Evolutionary conservation across 1,284 basidiomycete species (phyloP).

Genomic region (Filobasidium uniguttulatum): DNA sequence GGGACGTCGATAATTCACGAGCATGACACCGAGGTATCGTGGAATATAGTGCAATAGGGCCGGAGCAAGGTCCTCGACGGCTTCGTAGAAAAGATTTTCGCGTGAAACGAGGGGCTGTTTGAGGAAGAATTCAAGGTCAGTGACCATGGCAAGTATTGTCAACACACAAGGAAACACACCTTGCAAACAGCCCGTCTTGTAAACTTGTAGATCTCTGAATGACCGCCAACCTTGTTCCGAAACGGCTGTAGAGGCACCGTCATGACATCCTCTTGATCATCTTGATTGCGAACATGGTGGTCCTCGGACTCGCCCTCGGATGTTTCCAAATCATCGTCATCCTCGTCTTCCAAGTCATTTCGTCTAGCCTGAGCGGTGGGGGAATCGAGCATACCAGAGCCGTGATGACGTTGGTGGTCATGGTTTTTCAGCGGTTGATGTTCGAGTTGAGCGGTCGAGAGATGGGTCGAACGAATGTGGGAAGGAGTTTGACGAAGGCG

Average conservation of each 20-base stretch:
- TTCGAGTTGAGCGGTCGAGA: neutral
- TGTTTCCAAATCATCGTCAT: neutral
- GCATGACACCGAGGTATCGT: conserved; percentile 92
- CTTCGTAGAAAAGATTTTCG: conserved; percentile 96
- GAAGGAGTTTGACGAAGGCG: neutral
- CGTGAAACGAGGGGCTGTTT: conserved; percentile 92
- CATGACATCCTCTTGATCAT: conserved; percentile 40
- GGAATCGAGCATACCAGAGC: no score
- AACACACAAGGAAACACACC: conserved; percentile 42
- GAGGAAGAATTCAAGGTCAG: conserved; percentile 5
- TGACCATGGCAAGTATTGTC: neutral
- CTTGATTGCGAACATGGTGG: neutral
- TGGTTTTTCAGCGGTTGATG: no score
- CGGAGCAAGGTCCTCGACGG: conserved; percentile 83
- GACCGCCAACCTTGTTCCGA: conserved; percentile 93
- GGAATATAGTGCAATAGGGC: conserved; percentile 85
- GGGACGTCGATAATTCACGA: conserved; percentile 75
- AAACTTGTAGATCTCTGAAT: conserved; percentile 95
- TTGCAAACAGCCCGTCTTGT: conserved; percentile 97
- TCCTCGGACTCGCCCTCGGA: conserved; percentile 1
- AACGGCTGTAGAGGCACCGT: conserved; percentile 92
- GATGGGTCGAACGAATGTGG: neutral
- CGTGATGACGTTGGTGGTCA: no score
- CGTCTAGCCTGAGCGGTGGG: no score
- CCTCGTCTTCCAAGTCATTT: no score